Conservation (phyloP, 768 basidiomycete species). For the Lentinula sp. region DNA sequence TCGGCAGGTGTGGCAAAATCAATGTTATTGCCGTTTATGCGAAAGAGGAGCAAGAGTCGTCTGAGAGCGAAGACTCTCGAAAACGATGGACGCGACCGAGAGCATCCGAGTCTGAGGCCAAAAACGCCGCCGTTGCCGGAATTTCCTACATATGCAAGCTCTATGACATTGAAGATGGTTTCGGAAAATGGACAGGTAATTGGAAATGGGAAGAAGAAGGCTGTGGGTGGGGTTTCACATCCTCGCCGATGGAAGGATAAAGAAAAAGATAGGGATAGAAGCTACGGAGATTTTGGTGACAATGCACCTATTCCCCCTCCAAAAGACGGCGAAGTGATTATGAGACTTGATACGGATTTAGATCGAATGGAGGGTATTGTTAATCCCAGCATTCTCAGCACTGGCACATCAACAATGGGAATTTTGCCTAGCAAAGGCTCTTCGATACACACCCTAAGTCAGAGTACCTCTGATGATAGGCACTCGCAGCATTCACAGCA, state of each 20-base stretch:
- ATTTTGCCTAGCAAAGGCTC: slow-evolving; percentile 19
- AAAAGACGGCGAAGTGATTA: slow-evolving; percentile 25
- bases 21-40: not conserved
- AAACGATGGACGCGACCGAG: not conserved
- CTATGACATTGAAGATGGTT: not conserved
- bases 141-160: not conserved
- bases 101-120: slow-evolving; percentile 1
- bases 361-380: slow-evolving; percentile 82
- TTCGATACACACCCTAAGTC: not conserved
- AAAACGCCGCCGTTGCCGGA: not conserved
- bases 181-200: not conserved
- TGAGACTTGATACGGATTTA: slow-evolving; percentile 61
- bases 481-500: slow-evolving; percentile 27
- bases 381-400: slow-evolving; percentile 31
- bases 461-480: slow-evolving; percentile 37
- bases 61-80: not conserved
- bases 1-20: not conserved
- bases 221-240: not conserved
- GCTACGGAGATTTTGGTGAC: slow-evolving; percentile 8
- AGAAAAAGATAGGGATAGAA: slow-evolving; percentile 12
- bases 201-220: not conserved
- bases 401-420: slow-evolving; percentile 11
- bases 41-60: not conserved
- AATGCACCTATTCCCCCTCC: slow-evolving; percentile 25
- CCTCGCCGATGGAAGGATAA: slow-evolving; percentile 22